Evolutionary conservation across 129 eudicot species (phyloP).

Genomic region (Flaveria bidentis): DNA sequence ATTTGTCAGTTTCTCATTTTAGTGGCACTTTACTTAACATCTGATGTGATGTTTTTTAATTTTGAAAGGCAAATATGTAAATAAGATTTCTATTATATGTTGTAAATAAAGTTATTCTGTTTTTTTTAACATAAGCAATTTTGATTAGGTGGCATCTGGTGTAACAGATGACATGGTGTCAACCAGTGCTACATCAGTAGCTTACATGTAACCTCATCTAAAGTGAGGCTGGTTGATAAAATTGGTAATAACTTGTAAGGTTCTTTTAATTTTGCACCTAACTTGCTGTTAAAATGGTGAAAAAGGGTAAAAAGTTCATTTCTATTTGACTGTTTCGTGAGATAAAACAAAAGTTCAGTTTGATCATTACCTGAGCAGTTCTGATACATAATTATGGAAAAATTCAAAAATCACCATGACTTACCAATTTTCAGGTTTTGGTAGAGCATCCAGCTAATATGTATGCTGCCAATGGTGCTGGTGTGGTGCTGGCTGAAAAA

Average conservation of each 20-base stretch:
- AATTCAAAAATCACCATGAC: background rate
- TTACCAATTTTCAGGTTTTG: constrained; percentile 58
- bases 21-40: background rate
- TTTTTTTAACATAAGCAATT: background rate
- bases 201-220: background rate
- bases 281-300: background rate
- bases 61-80: background rate
- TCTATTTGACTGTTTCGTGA: background rate
- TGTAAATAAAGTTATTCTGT: background rate
- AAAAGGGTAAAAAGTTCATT: background rate
- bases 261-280: background rate
- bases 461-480: constrained; percentile 98
- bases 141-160: constrained; percentile 1
- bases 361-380: constrained; percentile 2
- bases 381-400: background rate
- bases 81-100: background rate
- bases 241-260: background rate
- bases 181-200: background rate
- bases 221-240: constrained; percentile 3
- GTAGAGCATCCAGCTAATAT: constrained; percentile 68
- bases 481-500: constrained; percentile 91
- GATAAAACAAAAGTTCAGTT: background rate
- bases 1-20: background rate
- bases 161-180: background rate
- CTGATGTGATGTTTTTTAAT: background rate